A percentile compares a stretch with the other conserved stretches of the same genome.
phyloP scores from a whole-genome alignment of 1,284 basidiomycete genomes.

The Filobasidium uniguttulatum region DNA sequence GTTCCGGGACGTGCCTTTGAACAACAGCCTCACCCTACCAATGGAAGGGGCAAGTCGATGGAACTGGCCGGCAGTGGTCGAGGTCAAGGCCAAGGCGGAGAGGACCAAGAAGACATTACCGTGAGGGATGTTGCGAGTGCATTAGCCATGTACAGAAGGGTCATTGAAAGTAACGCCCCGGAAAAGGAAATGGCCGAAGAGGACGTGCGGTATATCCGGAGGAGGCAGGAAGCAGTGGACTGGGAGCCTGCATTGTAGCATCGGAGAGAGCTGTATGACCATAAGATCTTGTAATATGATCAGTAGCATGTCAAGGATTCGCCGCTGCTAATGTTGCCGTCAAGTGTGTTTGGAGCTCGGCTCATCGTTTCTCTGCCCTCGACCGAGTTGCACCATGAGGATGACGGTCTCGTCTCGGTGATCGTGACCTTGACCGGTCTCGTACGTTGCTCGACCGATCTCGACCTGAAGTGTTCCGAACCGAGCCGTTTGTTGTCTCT shows the following conservation, averaged over 20 bases:
- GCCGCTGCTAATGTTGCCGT: too few relatives aligned
- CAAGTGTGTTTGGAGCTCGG: too few relatives aligned
- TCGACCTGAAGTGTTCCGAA: not conserved
- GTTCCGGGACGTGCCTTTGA: not conserved
- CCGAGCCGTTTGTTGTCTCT: too few relatives aligned
- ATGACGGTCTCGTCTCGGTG: not conserved
- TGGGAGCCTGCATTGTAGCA: not conserved
- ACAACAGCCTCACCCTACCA: conserved; percentile 42
- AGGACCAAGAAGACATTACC: conserved; percentile 17
- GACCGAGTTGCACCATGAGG: not conserved
- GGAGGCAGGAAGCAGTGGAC: not conserved
- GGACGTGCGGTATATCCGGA: conserved; percentile 12
- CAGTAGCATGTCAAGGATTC: too few relatives aligned
- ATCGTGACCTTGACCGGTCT: not conserved
- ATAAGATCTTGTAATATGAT: too few relatives aligned
- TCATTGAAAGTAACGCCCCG: conserved; percentile 13
- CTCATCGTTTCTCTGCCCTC: too few relatives aligned
- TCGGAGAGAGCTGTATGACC: too few relatives aligned
- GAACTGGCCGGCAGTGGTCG: conserved; percentile 15
- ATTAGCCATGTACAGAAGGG: conserved; percentile 1
- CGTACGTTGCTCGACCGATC: not conserved
- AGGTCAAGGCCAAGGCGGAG: conserved; percentile 23
- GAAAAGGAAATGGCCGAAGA: conserved; percentile 15
- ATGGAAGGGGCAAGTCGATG: conserved; percentile 21
- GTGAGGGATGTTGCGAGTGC: conserved; percentile 3